These are phyloP conservation scores for Trichoderma semiorbis DNA, from an alignment of 2,329 filamentous ascomycete genomes.

Conservation along the genomic window DNA sequence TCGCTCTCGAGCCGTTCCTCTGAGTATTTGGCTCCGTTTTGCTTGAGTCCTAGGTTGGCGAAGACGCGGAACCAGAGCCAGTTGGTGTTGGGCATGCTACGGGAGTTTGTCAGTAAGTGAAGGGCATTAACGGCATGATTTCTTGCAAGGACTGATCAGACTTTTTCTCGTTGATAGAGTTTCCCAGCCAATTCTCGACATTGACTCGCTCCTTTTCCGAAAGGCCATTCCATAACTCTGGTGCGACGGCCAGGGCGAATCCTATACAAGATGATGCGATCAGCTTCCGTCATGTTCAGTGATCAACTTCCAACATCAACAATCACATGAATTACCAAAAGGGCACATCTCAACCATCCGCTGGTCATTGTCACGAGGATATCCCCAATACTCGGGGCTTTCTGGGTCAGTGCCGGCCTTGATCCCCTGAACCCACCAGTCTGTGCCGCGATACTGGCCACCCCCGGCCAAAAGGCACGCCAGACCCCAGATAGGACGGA, in stretches of 20 bases:
- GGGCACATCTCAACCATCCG: slow-evolving; percentile 77
- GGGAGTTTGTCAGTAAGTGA: neutral
- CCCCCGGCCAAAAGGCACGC: slow-evolving; percentile 67
- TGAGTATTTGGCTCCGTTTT: slow-evolving; percentile 69
- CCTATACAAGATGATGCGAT: slow-evolving; percentile 34
- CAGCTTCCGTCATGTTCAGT: neutral
- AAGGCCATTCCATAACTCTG: slow-evolving; percentile 63
- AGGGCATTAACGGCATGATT: neutral
- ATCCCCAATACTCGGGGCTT: slow-evolving; percentile 71
- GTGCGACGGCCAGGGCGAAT: slow-evolving; percentile 68
- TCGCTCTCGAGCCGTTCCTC: slow-evolving; percentile 68
- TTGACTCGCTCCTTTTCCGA: slow-evolving; percentile 60
- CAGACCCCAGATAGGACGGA: slow-evolving; percentile 72
- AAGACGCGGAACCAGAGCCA: slow-evolving; percentile 85
- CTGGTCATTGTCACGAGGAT: slow-evolving; percentile 65
- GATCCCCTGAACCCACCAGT: slow-evolving; percentile 61
- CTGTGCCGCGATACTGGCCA: slow-evolving; percentile 59
- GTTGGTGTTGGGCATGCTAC: slow-evolving; percentile 64
- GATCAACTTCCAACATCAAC: neutral
- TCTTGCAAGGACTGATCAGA: slow-evolving; percentile 27
- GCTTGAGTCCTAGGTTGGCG: slow-evolving; percentile 73
- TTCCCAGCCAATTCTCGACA: slow-evolving; percentile 69
- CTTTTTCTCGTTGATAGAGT: slow-evolving; percentile 74
- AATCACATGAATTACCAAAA: slow-evolving; percentile 45
- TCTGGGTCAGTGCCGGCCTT: slow-evolving; percentile 68